Evolutionary conservation across 768 basidiomycete genomes (phyloP), one percentile per base, ranked within the genome.

Genomic region (Russula foetens): DNA sequence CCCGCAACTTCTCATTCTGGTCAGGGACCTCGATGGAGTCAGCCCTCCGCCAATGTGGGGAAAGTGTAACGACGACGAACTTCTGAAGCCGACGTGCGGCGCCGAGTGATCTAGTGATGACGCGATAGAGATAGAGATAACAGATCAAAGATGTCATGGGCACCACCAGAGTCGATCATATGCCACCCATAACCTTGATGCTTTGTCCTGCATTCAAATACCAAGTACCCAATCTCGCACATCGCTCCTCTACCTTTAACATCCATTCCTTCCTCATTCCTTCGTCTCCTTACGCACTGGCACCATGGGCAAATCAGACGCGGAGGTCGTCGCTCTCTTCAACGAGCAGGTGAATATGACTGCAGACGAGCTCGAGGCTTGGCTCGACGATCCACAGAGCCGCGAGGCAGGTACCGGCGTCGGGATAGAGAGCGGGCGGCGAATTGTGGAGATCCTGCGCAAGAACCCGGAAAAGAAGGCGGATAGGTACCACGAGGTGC

Each of bases 391-490:
- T 49, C 71, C 71, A 39, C 60, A 71, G 63, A 72, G 71, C 60
- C 59, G 63, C 38, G 60, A 69, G 43, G 72, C 71, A 14, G 72
- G 73, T 17, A 71, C 71, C 1, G 70, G 72, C 2, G 70, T 70
- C 44, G 72, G 73, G 19, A 55, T 70, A 26, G 70, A 71, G 63
- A 73, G 71, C 56, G 71, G 70, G n/a, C 66, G 67, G 53, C 69
- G 69, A 63, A 73, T 75, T 56, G 53, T 70, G 24, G 70, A 70
- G 56, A 71, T 72, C 33, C 56, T 72, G 66, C 68, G 71, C 61
- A 74, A 71, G 69, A 72, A 74, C 52, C 70, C 71, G 38, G 48
- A 49, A 19, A 71, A 68, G 65, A 68, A 69, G 43, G 67, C 68
- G 29, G 67, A 67, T 33, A 9, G 31, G 50, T 73, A 74, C 53